These are phyloP conservation scores for Lignosus rhinocerotis DNA, from an alignment of 1,284 basidiomycete genomes.

Conservation along the genomic window DNA sequence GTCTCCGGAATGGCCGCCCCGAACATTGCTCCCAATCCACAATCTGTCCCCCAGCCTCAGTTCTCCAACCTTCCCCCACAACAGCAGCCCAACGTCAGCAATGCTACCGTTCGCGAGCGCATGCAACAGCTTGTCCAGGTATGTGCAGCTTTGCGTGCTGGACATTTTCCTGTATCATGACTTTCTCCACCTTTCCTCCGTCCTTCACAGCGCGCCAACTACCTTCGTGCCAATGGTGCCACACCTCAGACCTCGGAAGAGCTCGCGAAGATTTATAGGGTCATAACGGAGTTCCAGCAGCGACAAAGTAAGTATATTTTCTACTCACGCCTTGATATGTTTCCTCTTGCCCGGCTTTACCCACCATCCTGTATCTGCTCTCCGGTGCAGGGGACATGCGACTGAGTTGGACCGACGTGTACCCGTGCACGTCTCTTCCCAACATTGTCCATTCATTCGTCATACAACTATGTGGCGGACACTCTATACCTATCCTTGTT, in stretches of 20 bases:
- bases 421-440: too few species aligned
- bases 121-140: conserved; percentile 32
- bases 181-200: neutral
- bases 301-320: conserved; percentile 26
- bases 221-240: conserved; percentile 33
- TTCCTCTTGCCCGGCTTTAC: too few species aligned
- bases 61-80: conserved; percentile 22
- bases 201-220: conserved; percentile 34
- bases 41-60: conserved; percentile 21
- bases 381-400: too few species aligned
- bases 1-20: conserved; percentile 31
- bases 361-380: too few species aligned
- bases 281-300: conserved; percentile 32
- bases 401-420: too few species aligned
- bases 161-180: neutral
- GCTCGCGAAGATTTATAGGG: conserved; percentile 34
- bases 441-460: too few species aligned
- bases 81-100: conserved; percentile 23
- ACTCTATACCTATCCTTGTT: too few species aligned
- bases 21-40: conserved; percentile 28
- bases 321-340: too few species aligned
- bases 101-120: conserved; percentile 26
- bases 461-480: too few species aligned
- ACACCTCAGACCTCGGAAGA: conserved; percentile 39
- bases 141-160: neutral